These are phyloP conservation scores for Hibiscus syriacus DNA, from an alignment of 345 rosid species.

Conservation along the genomic window DNA sequence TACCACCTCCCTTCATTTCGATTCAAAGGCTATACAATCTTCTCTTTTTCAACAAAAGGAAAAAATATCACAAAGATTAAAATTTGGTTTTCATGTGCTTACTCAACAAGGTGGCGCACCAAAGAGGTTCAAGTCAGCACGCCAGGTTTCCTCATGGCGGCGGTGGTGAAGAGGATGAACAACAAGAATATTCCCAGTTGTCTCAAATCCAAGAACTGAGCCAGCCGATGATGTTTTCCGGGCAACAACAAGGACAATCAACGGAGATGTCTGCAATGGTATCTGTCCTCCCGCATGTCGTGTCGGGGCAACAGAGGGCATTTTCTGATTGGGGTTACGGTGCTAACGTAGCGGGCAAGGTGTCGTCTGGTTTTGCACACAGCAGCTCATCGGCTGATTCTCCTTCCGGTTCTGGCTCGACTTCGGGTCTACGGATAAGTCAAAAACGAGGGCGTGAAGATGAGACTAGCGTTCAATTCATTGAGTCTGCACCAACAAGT, in stretches of 20 bases:
- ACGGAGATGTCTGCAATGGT: constrained; percentile 64
- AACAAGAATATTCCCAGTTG: constrained; percentile 8
- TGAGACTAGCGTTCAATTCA: constrained; percentile 9
- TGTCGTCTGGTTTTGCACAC: constrained; percentile 12
- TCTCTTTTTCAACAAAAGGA: too few relatives aligned
- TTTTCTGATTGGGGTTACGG: constrained; percentile 8
- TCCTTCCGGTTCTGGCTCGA: constrained; percentile 16
- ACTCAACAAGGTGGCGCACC: too few relatives aligned
- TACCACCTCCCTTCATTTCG: neutral
- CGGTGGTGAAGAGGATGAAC: constrained; percentile 11
- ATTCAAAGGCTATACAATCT: too few relatives aligned
- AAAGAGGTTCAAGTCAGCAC: constrained; percentile 13
- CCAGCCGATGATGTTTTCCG: neutral
- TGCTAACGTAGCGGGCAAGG: neutral
- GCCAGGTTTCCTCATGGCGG: constrained; percentile 10
- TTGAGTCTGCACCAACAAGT: constrained; percentile 19
- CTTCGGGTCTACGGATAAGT: constrained; percentile 19
- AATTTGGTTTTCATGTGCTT: too few relatives aligned
- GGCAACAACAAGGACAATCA: neutral
- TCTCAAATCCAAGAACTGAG: too few relatives aligned
- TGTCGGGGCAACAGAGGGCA: too few relatives aligned
- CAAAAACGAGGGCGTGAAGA: constrained; percentile 35
- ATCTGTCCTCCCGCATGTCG: too few relatives aligned
- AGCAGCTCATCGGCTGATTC: neutral
- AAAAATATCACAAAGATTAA: too few relatives aligned